Percentiles rank a stretch among this genome's conserved stretches.
Evolutionary conservation across 1,284 basidiomycete genomes (phyloP).

Genomic region (Xerocomus nothofagi): DNA sequence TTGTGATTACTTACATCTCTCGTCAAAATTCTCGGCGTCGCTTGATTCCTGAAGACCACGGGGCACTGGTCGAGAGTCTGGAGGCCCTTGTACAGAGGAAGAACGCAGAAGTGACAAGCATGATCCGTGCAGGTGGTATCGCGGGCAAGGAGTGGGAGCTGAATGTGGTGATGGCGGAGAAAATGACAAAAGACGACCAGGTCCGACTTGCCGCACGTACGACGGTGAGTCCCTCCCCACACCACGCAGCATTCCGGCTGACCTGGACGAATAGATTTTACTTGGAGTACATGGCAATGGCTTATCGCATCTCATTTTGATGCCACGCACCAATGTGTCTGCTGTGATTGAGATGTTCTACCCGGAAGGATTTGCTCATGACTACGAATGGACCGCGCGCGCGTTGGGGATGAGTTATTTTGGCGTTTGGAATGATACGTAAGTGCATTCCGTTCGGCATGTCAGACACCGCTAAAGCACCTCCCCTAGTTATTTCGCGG

Average conservation of each 20-base stretch:
- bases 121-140: slow-evolving; percentile 9
- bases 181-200: slow-evolving; percentile 71
- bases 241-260: neutral
- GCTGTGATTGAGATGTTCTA: slow-evolving; percentile 83
- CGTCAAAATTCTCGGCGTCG: slow-evolving; percentile 60
- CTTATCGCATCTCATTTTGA: slow-evolving; percentile 74
- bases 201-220: slow-evolving; percentile 60
- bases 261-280: slow-evolving; percentile 51
- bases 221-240: slow-evolving; percentile 46
- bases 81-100: slow-evolving; percentile 52
- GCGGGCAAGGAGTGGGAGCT: slow-evolving; percentile 54
- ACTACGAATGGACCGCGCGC: slow-evolving; percentile 75
- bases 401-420: slow-evolving; percentile 76
- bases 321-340: slow-evolving; percentile 64
- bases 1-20: slow-evolving; percentile 76
- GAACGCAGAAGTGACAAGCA: slow-evolving; percentile 19
- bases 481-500: slow-evolving; percentile 44
- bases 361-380: slow-evolving; percentile 75
- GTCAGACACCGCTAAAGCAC: neutral
- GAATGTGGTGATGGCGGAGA: slow-evolving; percentile 64
- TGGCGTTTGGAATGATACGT: slow-evolving; percentile 77
- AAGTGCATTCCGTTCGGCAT: slow-evolving; percentile 29
- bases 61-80: slow-evolving; percentile 55
- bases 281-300: slow-evolving; percentile 83
- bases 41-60: slow-evolving; percentile 61